Evolutionary conservation across 257 asterid species (phyloP), one percentile per base, ranked within the genome.

Genomic region (Anisodus acutangulus): DNA sequence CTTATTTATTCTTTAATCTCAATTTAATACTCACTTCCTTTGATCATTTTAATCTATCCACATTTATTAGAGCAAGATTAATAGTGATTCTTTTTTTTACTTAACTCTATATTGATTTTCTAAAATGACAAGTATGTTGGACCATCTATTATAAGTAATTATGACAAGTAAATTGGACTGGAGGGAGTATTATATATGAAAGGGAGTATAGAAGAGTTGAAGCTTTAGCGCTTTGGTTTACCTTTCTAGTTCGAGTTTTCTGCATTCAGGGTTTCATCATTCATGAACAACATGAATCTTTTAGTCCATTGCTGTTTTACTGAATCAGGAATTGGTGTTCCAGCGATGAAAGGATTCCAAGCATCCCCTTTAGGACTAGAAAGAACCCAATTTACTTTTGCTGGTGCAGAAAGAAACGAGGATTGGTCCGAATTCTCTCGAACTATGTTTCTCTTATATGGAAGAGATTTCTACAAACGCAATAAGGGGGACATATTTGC

Each of bases 361-460:
- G 67, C 83, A 55, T 91, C 94, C 76, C 93, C 98, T 82, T 57
- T 85, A 45, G 93, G 67, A 88, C 90, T 92, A 84, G 89, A 91
- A 47, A 95, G 89, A 82, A 92, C 94, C 97, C 98, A 95, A 62
- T 89, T 92, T 31, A 94, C 94, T 88, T 92, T 90, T 84, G 71
- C 83, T 5, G 97, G 98, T 6, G 91, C 91, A 68, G 74, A 78
- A n/a, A 72, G 16, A 70, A 91, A 87, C 3, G 91, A 88, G 3
- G 94, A 90, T 58, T 85, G 80, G 22, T 68, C 88, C 47, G 41
- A 59, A 39, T 82, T 80, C 58, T 83, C 88, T 81, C 5, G 60
- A 17, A 79, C 11, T 4, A 55, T 37, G 11, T 83, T 86, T 53
- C 85, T 91, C 89, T 83, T 86, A 88, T 82, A 22, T 8, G 84